These are phyloP conservation scores for Tagetes erecta DNA, from an alignment of 129 eudicot genomes.

Conservation along the genomic window DNA sequence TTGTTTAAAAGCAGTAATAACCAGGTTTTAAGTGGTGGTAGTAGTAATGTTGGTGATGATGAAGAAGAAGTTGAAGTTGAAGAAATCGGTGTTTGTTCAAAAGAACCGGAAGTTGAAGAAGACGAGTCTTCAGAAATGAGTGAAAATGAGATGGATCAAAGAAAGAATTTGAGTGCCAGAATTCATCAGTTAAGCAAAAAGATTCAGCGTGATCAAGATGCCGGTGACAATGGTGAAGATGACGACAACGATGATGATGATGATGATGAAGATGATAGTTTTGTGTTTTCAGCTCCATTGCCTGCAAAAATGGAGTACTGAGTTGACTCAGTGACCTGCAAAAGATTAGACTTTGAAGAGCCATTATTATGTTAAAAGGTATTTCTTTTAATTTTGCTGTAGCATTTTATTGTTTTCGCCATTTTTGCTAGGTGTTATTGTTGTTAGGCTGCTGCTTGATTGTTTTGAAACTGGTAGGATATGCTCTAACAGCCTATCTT, in stretches of 20 bases:
- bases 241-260: constrained; percentile 7
- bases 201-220: constrained; percentile 30
- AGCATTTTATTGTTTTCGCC: constrained; percentile 19
- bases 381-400: constrained; percentile 2
- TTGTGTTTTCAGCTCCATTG: constrained; percentile 62
- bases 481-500: constrained; percentile 11
- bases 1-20: constrained; percentile 36
- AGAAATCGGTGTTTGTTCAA: constrained; percentile 49
- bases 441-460: constrained; percentile 19
- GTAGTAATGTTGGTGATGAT: constrained; percentile 40
- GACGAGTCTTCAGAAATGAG: constrained; percentile 51
- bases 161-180: constrained; percentile 40
- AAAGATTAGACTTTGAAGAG: constrained; percentile 26
- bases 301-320: constrained; percentile 72
- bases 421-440: constrained; percentile 28
- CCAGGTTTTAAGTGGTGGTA: constrained; percentile 42
- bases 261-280: constrained; percentile 31
- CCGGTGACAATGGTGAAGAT: constrained; percentile 18
- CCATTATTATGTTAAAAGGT: constrained; percentile 17
- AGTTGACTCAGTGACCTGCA: constrained; percentile 43
- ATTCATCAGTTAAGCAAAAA: constrained; percentile 22
- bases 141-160: constrained; percentile 49
- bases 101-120: constrained; percentile 48
- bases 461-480: constrained; percentile 33
- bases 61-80: constrained; percentile 46